Evolutionary conservation across 768 basidiomycete species (phyloP).

Genomic region (Rhizopogon rudus): DNA sequence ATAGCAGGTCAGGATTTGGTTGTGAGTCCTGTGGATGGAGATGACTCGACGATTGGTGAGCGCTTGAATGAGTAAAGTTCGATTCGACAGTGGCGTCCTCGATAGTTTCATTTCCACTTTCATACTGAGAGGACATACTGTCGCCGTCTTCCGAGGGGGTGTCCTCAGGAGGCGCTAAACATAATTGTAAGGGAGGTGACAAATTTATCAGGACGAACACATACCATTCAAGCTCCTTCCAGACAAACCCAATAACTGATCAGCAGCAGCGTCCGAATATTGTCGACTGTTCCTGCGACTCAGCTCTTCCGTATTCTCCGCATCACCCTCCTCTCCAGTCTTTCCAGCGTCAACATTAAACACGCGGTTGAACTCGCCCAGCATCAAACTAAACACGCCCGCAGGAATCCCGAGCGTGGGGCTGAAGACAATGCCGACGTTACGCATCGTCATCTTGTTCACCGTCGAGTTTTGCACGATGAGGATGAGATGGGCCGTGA

Average conservation of each 20-base stretch:
- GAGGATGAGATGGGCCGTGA: conserved; percentile 91
- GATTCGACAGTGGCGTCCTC: conserved; percentile 52
- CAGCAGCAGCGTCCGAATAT: conserved; percentile 80
- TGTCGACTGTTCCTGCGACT: conserved; percentile 77
- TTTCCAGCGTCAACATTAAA: conserved; percentile 69
- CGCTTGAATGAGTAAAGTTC: conserved; percentile 34
- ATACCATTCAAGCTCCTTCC: conserved; percentile 66
- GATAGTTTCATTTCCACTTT: conserved; percentile 70
- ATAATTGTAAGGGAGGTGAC: conserved; percentile 7
- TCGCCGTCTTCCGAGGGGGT: conserved; percentile 66
- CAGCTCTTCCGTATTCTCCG: conserved; percentile 32
- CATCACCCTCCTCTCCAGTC: conserved; percentile 8
- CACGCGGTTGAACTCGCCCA: conserved; percentile 88
- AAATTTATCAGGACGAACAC: conserved; percentile 20
- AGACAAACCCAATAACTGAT: conserved; percentile 71
- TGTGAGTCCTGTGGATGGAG: conserved; percentile 33
- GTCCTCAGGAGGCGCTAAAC: conserved; percentile 49
- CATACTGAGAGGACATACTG: conserved; percentile 60
- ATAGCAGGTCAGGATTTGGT: conserved; percentile 10
- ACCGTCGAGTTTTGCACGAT: conserved; percentile 86
- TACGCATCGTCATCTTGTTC: conserved; percentile 99
- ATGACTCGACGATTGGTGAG: conserved; percentile 29
- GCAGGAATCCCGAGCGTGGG: conserved; percentile 98
- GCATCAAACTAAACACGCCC: conserved; percentile 91
- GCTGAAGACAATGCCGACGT: conserved; percentile 98